Conservation (phyloP, 2,329 filamentous ascomycete species). For the Chrysoporthe puriensis region DNA sequence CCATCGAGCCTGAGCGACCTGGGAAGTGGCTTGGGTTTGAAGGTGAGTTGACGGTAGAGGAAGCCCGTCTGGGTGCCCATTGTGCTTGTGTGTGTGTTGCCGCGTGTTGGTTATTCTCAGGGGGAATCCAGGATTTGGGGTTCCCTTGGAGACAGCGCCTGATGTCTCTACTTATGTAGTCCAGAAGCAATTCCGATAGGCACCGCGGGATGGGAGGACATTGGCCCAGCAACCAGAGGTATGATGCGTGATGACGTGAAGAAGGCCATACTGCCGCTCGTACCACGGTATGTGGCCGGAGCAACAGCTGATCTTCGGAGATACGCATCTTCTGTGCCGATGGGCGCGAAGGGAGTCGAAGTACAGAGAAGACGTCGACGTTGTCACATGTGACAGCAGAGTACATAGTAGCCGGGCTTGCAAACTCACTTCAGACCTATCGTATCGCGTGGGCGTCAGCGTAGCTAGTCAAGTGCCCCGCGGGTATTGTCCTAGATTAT, state of each 20-base stretch:
- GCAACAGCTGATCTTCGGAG: not conserved
- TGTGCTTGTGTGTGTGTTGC: not conserved
- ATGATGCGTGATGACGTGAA: constrained; percentile 4
- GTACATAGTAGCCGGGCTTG: not conserved
- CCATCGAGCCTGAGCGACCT: not conserved
- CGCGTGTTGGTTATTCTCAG: not conserved
- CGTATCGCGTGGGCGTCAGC: not conserved
- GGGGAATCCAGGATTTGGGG: not conserved
- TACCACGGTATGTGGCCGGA: not conserved
- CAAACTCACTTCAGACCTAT: not conserved
- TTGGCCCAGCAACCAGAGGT: not conserved
- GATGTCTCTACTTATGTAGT: not conserved
- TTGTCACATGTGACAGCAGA: not conserved
- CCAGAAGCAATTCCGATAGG: not conserved
- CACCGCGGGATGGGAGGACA: not conserved
- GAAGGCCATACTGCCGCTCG: not conserved
- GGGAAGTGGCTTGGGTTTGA: not conserved
- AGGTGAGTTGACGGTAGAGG: not conserved
- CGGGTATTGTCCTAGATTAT: not conserved
- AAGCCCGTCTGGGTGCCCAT: not conserved
- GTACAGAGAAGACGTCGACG: not conserved
- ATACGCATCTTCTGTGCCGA: constrained; percentile 2
- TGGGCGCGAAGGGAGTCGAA: not conserved
- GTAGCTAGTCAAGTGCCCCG: not conserved
- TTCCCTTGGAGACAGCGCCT: not conserved